These are phyloP conservation scores for Rhizophora mangle DNA, from an alignment of 345 rosid species.

Conservation along the genomic window DNA sequence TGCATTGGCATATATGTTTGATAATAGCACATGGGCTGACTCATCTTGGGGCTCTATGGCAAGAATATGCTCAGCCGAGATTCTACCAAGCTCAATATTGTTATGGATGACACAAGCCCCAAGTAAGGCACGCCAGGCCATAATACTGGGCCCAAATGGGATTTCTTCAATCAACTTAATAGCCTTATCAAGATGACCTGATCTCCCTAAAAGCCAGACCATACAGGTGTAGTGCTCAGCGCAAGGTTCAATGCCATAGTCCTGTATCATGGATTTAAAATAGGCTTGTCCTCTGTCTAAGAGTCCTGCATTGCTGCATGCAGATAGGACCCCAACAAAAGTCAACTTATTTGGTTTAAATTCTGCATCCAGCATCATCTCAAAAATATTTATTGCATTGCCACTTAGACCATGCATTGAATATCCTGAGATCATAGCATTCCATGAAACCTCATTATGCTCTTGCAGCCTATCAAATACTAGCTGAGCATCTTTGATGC, in stretches of 20 bases:
- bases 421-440: conserved; percentile 76
- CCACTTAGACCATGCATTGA: conserved; percentile 61
- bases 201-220: conserved; percentile 78
- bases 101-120: conserved; percentile 75
- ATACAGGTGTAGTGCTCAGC: conserved; percentile 79
- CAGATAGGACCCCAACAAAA: conserved; percentile 74
- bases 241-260: conserved; percentile 66
- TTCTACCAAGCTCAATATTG: conserved; percentile 56
- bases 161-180: conserved; percentile 61
- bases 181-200: conserved; percentile 69
- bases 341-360: conserved; percentile 61
- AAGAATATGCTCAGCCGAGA: conserved; percentile 55
- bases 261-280: conserved; percentile 66
- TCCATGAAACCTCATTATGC: conserved; percentile 67
- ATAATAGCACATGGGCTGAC: conserved; percentile 64
- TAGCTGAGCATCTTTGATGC: conserved; percentile 50
- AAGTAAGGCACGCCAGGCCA: conserved; percentile 85
- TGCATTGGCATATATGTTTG: conserved; percentile 72
- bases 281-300: conserved; percentile 55
- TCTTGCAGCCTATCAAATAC: conserved; percentile 50
- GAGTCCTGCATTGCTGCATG: conserved; percentile 77
- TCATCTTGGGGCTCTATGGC: conserved; percentile 72
- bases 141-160: conserved; percentile 60
- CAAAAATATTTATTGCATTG: conserved; percentile 56
- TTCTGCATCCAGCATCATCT: conserved; percentile 52